phyloP scores from a whole-genome alignment of 2,329 filamentous ascomycete genomes.

The Penicillium sp. region DNA sequence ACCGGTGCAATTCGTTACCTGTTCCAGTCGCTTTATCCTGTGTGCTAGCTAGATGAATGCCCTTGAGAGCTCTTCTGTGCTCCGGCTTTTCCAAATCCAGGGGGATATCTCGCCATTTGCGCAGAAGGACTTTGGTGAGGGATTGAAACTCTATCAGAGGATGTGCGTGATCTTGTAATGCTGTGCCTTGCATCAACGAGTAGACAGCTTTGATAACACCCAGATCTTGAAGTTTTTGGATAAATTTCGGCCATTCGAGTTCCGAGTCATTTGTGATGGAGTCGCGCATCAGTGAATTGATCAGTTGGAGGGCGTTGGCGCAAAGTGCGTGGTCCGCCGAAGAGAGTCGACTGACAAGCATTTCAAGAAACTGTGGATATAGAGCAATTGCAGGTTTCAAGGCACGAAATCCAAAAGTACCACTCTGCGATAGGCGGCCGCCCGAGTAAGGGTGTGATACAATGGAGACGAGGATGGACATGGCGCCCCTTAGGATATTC shows the following conservation, averaged over 20 bases:
- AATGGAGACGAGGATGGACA: constrained; percentile 93
- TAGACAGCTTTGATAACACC: constrained; percentile 93
- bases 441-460: constrained; percentile 79
- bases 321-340: constrained; percentile 95
- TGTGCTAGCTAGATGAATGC: constrained; percentile 79
- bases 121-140: constrained; percentile 82
- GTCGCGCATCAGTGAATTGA: constrained; percentile 94
- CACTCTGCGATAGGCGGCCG: constrained; percentile 57
- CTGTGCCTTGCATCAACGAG: constrained; percentile 90
- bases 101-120: constrained; percentile 84
- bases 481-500: constrained; percentile 94
- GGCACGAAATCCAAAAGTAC: constrained; percentile 83
- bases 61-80: constrained; percentile 84
- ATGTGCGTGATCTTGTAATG: constrained; percentile 86
- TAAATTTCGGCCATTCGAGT: constrained; percentile 93
- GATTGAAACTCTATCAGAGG: constrained; percentile 92
- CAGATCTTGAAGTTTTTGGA: constrained; percentile 89
- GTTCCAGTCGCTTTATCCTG: constrained; percentile 39
- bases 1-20: constrained; percentile 57
- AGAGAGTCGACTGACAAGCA: constrained; percentile 87
- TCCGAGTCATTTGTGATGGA: constrained; percentile 77
- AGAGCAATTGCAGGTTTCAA: constrained; percentile 89
- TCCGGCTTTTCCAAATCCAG: constrained; percentile 88
- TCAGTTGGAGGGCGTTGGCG: constrained; percentile 90
- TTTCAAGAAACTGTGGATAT: constrained; percentile 92